Evolutionary conservation across 305 asterid genomes (phyloP), one percentile per base, ranked within the genome.

Genomic region (Solanum hybrid): DNA sequence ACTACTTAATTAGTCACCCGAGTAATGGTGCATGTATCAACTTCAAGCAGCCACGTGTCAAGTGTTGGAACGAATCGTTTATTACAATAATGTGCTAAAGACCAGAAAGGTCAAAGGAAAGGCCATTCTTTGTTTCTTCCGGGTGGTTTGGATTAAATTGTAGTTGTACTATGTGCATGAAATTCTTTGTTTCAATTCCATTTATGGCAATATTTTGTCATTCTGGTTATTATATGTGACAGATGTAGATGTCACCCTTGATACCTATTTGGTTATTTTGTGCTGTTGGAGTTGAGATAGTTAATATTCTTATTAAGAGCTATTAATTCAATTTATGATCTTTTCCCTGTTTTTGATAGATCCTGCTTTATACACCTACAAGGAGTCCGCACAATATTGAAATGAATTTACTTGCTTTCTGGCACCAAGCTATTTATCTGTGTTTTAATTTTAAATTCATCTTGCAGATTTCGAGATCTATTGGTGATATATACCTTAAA

Each of bases 401-500:
- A 51, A 84, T 51, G 87, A 19, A 84, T 56, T 31, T 84, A 2
- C 87, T 56, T 31, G 37, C 32, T 51, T 84, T 31, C 22, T 84
- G 66, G 22, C 87, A 10, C 42, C 19, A 31, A 84, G 76, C 76
- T 84, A 51, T 84, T 19, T 84, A 84, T 80, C 29, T 84, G 37
- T 17, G 38, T 45, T 82, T 45, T 45, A 45, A 29, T 29, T 82
- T 84, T 32, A 26, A 84, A 91, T 87, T 88, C 78, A 8, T 92
- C 78, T 91, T 92, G 84, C 96, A 96, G 99, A 81, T 95, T 90
- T 95, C 99, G 17, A 95, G 98, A 90, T 96, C 98, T 40, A 95
- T 96, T 51, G 99, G 98, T 90, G 99, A 96, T 69, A 96, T 96
- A 84, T 95, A 96, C 91, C 93, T 96, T 91, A 96, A 96, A 90